Conservation (phyloP, 805 yeast genomes). For the Starmera pachycereana region DNA sequence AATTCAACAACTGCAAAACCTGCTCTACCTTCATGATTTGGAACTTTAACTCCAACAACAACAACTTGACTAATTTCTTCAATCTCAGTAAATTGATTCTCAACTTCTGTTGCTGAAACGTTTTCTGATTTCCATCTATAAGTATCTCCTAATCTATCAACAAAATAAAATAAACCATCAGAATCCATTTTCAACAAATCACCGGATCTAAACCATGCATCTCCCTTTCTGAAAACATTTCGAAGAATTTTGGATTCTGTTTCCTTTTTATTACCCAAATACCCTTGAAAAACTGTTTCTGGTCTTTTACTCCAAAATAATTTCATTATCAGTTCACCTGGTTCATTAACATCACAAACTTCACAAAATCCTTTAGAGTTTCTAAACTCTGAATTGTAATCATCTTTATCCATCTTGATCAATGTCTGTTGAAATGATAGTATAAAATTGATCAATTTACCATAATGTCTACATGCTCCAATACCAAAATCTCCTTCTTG, state of each 20-base stretch:
- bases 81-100: constrained; percentile 45
- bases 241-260: constrained; percentile 65
- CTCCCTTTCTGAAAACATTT: constrained; percentile 75
- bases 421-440: constrained; percentile 46
- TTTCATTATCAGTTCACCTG: constrained; percentile 82
- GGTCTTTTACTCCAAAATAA: constrained; percentile 53
- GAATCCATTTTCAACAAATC: constrained; percentile 66
- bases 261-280: constrained; percentile 69
- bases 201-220: constrained; percentile 86
- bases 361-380: constrained; percentile 55
- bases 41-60: constrained; percentile 81
- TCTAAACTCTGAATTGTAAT: constrained; percentile 60
- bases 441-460: constrained; percentile 41
- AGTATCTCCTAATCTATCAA: constrained; percentile 91
- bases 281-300: constrained; percentile 82
- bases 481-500: constrained; percentile 74
- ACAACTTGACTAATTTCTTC: constrained; percentile 49
- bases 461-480: constrained; percentile 83
- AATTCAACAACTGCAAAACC: constrained; percentile 77
- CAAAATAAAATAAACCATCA: constrained; percentile 66
- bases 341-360: constrained; percentile 45
- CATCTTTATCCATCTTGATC: constrained; percentile 73
- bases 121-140: constrained; percentile 96
- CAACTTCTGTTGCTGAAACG: constrained; percentile 90
- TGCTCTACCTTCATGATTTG: constrained; percentile 88